Conservation (phyloP, 1,284 basidiomycete species). For the Gymnopus androsaceus region DNA sequence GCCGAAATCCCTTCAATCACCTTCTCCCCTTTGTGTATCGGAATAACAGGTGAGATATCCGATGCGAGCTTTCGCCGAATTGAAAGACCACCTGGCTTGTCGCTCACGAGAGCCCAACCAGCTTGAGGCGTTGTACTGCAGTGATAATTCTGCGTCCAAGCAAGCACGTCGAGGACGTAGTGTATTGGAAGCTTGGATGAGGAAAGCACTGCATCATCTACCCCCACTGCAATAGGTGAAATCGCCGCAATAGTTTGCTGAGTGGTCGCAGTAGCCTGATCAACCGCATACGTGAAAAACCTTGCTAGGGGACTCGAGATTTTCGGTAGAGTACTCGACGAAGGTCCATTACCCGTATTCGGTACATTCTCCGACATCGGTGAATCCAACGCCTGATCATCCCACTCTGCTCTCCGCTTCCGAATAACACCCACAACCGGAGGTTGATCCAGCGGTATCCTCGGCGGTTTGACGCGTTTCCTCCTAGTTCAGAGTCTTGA, state of each 20-base stretch:
- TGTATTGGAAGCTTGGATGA: constrained; percentile 69
- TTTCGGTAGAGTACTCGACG: constrained; percentile 50
- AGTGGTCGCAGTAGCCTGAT: constrained; percentile 69
- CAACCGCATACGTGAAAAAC: constrained; percentile 75
- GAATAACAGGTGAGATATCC: constrained; percentile 80
- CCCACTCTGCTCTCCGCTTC: constrained; percentile 68
- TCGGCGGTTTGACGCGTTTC: constrained; percentile 85
- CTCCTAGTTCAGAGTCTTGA: constrained; percentile 80
- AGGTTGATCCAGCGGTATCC: constrained; percentile 91
- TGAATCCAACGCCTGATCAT: constrained; percentile 37
- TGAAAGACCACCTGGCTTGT: constrained; percentile 79
- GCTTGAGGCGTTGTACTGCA: constrained; percentile 54
- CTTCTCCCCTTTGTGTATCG: constrained; percentile 87
- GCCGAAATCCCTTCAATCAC: constrained; percentile 95
- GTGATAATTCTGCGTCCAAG: constrained; percentile 79
- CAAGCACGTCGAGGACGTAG: constrained; percentile 77
- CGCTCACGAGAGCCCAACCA: constrained; percentile 82
- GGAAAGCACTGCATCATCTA: constrained; percentile 45
- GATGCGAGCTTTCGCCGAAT: constrained; percentile 78
- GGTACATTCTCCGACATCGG: constrained; percentile 13
- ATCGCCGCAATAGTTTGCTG: constrained; percentile 75
- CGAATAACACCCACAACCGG: constrained; percentile 77
- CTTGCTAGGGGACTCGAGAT: constrained; percentile 70
- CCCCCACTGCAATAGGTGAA: constrained; percentile 47
- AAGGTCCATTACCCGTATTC: constrained; percentile 16